Evolutionary conservation across 2,329 filamentous ascomycete species (phyloP).

Genomic region (Penicillium sp.): DNA sequence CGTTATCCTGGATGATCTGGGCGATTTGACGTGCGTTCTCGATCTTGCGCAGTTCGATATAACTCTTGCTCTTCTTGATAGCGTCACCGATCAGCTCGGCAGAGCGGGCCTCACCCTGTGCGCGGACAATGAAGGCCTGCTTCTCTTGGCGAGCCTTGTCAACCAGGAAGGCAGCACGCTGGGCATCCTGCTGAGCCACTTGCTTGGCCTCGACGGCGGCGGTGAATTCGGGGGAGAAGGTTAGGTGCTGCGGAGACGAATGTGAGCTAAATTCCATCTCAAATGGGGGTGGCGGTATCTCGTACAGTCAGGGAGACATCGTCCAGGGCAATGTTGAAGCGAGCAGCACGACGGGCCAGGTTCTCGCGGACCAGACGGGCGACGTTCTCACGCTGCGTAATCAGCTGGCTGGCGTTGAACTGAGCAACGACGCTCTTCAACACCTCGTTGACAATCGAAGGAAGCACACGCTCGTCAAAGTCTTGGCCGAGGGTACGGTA

Average conservation of each 20-base stretch:
- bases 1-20: conserved; percentile 80
- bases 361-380: conserved; percentile 90
- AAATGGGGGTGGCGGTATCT: background rate
- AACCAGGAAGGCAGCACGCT: conserved; percentile 94
- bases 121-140: conserved; percentile 97
- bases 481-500: conserved; percentile 94
- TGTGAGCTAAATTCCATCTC: conserved; percentile 10
- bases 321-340: conserved; percentile 96
- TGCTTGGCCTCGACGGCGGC: conserved; percentile 72
- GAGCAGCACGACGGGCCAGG: conserved; percentile 83
- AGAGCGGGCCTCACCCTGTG: conserved; percentile 97
- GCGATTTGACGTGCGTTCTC: conserved; percentile 94
- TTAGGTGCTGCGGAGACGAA: conserved; percentile 57
- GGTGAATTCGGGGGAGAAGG: conserved; percentile 72
- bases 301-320: conserved; percentile 94
- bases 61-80: conserved; percentile 98
- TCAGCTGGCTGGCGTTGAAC: conserved; percentile 97
- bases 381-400: conserved; percentile 98
- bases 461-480: conserved; percentile 95
- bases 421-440: conserved; percentile 98
- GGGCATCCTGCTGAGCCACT: conserved; percentile 84
- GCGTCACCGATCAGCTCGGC: conserved; percentile 98
- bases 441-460: conserved; percentile 98
- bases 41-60: conserved; percentile 96
- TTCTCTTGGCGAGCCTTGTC: conserved; percentile 99